Evolutionary conservation across 1,284 basidiomycete genomes (phyloP).

Genomic region (Hypsizygus ulmarius): DNA sequence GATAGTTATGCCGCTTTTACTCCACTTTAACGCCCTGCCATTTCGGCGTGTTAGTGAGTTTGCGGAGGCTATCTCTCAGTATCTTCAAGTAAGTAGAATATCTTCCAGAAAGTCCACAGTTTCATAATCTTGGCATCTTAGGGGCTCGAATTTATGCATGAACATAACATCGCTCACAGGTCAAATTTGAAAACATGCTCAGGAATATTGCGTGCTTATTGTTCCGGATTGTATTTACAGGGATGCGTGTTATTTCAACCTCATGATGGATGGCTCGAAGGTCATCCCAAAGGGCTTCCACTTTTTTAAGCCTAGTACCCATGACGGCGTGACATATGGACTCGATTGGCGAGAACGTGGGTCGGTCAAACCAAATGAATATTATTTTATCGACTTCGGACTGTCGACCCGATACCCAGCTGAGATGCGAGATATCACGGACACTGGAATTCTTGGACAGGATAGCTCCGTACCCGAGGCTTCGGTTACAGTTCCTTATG

Average conservation of each 20-base stretch:
- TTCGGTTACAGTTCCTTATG: conserved; percentile 11
- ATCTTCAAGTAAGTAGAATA: background rate
- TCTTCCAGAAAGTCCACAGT: too few species aligned
- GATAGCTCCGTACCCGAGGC: conserved; percentile 20
- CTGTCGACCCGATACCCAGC: conserved; percentile 10
- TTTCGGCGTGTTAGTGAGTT: conserved; percentile 1
- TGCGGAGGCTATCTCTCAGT: background rate
- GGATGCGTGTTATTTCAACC: conserved; percentile 18
- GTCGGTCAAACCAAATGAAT: conserved; percentile 18
- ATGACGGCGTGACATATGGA: conserved; percentile 10
- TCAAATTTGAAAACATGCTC: background rate
- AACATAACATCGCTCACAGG: conserved; percentile 20
- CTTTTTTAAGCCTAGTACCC: conserved; percentile 8
- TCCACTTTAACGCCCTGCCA: background rate
- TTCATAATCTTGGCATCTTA: background rate
- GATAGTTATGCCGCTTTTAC: conserved; percentile 4
- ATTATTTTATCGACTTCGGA: conserved; percentile 23
- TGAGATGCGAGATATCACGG: background rate
- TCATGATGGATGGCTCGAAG: conserved; percentile 22
- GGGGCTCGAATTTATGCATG: conserved; percentile 22
- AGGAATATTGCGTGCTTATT: background rate
- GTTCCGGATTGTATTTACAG: conserved; percentile 4
- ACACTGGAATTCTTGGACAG: background rate
- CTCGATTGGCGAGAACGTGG: conserved; percentile 20
- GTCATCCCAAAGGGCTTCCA: conserved; percentile 21